phyloP scores from a whole-genome alignment of 345 rosid genomes.

The thale cress (Arabidopsis thaliana) region DNA sequence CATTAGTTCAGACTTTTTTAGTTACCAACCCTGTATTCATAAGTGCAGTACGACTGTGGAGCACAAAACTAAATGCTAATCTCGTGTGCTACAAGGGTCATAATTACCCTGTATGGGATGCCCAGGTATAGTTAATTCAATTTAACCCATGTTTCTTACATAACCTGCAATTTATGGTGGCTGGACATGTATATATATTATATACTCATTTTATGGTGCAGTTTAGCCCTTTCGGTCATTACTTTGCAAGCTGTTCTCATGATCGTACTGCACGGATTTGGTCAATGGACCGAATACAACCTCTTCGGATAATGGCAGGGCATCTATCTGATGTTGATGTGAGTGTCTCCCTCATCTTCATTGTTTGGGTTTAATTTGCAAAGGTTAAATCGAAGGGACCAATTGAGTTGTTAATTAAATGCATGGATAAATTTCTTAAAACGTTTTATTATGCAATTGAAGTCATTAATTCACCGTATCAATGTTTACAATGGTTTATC shows the following conservation, averaged over 20 bases:
- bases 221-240: conserved; percentile 96
- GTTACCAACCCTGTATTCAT: conserved; percentile 20
- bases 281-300: conserved; percentile 94
- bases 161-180: conserved; percentile 23
- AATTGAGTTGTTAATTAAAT: conserved; percentile 3
- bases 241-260: conserved; percentile 95
- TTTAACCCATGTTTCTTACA: conserved; percentile 10
- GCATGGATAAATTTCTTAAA: neutral
- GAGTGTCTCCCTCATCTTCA: conserved; percentile 45
- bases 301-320: conserved; percentile 95
- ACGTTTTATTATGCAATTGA: conserved; percentile 8
- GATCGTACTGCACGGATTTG: conserved; percentile 96
- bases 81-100: conserved; percentile 99
- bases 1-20: conserved; percentile 19
- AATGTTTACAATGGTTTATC: neutral
- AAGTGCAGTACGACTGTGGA: conserved; percentile 89
- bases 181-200: conserved; percentile 16
- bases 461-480: neutral
- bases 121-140: conserved; percentile 61
- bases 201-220: conserved; percentile 53
- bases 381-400: neutral
- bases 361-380: conserved; percentile 3
- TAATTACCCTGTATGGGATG: conserved; percentile 99
- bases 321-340: conserved; percentile 98
- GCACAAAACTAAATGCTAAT: conserved; percentile 91